These are phyloP conservation scores for Pittosporum tobira DNA, from an alignment of 129 eudicot species.

Conservation along the genomic window DNA sequence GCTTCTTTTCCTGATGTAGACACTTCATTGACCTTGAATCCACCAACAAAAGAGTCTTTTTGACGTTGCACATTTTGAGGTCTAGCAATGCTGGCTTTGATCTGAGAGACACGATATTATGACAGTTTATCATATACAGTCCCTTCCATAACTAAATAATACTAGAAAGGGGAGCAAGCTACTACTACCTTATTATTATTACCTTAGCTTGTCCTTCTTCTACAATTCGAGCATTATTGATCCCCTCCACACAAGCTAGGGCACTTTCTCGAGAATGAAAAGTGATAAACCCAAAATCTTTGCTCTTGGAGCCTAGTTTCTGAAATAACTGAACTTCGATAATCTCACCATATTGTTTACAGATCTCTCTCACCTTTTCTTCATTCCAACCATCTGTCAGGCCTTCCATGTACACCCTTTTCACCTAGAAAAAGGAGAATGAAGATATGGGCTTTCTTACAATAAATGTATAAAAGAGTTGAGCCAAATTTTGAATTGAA, in stretches of 20 bases:
- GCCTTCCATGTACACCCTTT: slow-evolving; percentile 33
- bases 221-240: slow-evolving; percentile 19
- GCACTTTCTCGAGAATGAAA: slow-evolving; percentile 35
- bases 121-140: not conserved
- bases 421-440: slow-evolving; percentile 25
- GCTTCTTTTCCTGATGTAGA: slow-evolving; percentile 1
- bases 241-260: slow-evolving; percentile 41
- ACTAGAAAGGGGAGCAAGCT: no score
- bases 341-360: slow-evolving; percentile 39
- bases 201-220: slow-evolving; percentile 32
- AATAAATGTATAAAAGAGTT: no score
- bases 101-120: slow-evolving; percentile 15
- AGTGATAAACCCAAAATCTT: slow-evolving; percentile 30
- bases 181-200: slow-evolving; percentile 7
- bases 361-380: slow-evolving; percentile 27
- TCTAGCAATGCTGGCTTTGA: slow-evolving; percentile 36
- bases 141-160: no score
- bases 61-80: slow-evolving; percentile 20
- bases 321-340: slow-evolving; percentile 11
- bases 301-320: slow-evolving; percentile 17
- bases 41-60: slow-evolving; percentile 27
- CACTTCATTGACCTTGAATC: slow-evolving; percentile 22
- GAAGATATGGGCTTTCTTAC: not conserved
- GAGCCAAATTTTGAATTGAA: no score
- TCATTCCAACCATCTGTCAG: slow-evolving; percentile 41